Evolutionary conservation across 2,329 filamentous ascomycete species (phyloP).

Genomic region (Sarocladium strictum): DNA sequence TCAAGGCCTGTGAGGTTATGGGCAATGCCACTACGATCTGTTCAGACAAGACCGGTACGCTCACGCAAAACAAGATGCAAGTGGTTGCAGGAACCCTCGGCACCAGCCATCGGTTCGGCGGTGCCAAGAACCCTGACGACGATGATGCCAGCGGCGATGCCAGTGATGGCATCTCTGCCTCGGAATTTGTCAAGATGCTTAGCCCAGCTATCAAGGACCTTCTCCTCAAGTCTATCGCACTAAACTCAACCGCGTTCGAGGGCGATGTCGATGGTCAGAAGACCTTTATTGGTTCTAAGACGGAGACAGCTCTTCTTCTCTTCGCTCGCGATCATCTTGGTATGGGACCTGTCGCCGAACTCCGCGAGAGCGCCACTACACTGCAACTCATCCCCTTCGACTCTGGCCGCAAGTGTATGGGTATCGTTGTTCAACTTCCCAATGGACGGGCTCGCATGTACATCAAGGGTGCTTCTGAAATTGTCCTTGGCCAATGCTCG

Average conservation of each 20-base stretch:
- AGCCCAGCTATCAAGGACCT: constrained; percentile 42
- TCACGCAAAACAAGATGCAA: constrained; percentile 65
- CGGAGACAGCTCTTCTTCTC: constrained; percentile 67
- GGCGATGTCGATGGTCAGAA: constrained; percentile 61
- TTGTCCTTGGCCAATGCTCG: constrained; percentile 52
- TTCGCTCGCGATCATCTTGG: constrained; percentile 61
- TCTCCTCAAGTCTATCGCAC: constrained; percentile 52
- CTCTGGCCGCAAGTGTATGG: constrained; percentile 69
- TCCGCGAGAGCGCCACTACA: constrained; percentile 53
- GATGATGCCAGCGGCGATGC: constrained; percentile 18
- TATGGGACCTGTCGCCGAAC: constrained; percentile 59
- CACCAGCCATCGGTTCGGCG: constrained; percentile 49
- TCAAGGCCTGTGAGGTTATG: constrained; percentile 77
- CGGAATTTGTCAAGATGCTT: constrained; percentile 43
- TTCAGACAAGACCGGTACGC: constrained; percentile 62
- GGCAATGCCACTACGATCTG: constrained; percentile 69
- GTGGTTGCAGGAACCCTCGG: constrained; percentile 57
- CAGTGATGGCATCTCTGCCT: constrained; percentile 31
- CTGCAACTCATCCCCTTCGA: constrained; percentile 71
- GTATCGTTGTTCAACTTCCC: constrained; percentile 46
- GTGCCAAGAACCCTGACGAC: constrained; percentile 14
- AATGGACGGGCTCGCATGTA: constrained; percentile 49
- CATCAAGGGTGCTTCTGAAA: constrained; percentile 61
- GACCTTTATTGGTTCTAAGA: constrained; percentile 72
- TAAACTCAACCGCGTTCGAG: constrained; percentile 72